Percentiles rank a stretch among this genome's conserved stretches.
phyloP scores from a whole-genome alignment of 345 rosid species.

The Eucalyptus virginea region DNA sequence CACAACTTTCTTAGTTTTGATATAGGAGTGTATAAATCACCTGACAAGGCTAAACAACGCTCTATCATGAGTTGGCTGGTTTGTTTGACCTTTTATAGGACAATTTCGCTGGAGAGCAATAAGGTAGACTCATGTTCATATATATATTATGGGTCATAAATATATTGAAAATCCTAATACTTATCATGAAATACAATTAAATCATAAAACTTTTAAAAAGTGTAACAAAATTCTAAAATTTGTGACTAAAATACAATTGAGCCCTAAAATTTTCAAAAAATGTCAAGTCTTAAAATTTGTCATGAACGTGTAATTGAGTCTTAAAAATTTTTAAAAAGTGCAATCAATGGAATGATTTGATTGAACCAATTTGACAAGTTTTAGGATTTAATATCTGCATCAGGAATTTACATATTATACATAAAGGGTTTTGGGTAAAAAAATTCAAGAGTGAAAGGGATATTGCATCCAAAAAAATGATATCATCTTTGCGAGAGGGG shows the following conservation, averaged over 20 bases:
- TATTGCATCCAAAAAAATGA: neutral
- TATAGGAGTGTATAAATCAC: neutral
- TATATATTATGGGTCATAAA: neutral
- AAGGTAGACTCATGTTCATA: no score
- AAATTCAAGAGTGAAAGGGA: no score
- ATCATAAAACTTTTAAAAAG: rapidly evolving
- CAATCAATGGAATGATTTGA: no score
- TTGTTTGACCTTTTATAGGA: neutral
- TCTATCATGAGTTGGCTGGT: neutral
- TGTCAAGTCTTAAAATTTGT: no score
- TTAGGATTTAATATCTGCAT: neutral
- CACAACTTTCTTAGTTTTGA: neutral
- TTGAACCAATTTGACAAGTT: no score
- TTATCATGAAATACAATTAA: no score
- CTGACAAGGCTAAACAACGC: neutral
- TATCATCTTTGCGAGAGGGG: neutral
- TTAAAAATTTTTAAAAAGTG: no score
- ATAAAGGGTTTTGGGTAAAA: no score
- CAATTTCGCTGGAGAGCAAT: no score
- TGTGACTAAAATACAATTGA: rapidly evolving
- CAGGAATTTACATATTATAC: neutral
- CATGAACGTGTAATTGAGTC: rapidly evolving
- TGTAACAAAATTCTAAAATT: no score
- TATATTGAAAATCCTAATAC: rapidly evolving
- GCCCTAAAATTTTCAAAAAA: no score